A percentile compares a stretch with the other conserved stretches of the same genome.
phyloP scores from a whole-genome alignment of 352 stramenopile genomes.

The Globisporangium okanoganense region DNA sequence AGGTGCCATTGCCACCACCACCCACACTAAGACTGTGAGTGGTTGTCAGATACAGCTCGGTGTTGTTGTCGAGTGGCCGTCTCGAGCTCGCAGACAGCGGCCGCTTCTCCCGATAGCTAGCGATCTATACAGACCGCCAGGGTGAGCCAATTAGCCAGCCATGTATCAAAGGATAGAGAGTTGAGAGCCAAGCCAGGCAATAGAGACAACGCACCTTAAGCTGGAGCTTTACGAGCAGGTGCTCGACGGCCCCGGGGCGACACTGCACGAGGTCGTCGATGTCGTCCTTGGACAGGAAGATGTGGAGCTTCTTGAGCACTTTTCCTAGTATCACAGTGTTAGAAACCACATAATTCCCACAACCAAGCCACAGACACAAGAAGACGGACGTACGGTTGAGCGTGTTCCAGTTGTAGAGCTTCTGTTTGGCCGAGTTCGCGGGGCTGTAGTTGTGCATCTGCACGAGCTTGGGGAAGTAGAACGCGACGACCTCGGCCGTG shows the following conservation, averaged over 20 bases:
- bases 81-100: slow-evolving; percentile 24
- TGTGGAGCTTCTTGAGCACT: slow-evolving; percentile 82
- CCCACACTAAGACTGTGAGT: not conserved
- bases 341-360: not conserved
- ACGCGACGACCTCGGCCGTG: slow-evolving; percentile 88
- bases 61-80: slow-evolving; percentile 21
- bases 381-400: slow-evolving; percentile 69
- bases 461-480: slow-evolving; percentile 95
- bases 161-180: not conserved
- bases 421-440: slow-evolving; percentile 91
- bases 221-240: slow-evolving; percentile 89
- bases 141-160: not conserved
- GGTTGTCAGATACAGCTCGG: slow-evolving; percentile 28
- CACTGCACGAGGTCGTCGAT: slow-evolving; percentile 92
- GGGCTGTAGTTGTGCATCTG: slow-evolving; percentile 96
- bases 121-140: slow-evolving; percentile 42
- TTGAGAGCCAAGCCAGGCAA: not conserved
- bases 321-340: slow-evolving; percentile 41
- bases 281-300: slow-evolving; percentile 83
- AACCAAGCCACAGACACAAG: slow-evolving; percentile 11
- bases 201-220: slow-evolving; percentile 60
- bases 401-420: slow-evolving; percentile 96
- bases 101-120: slow-evolving; percentile 64
- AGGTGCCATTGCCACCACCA: not conserved
- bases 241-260: slow-evolving; percentile 85